Conservation (phyloP, 106 monocot species). For the Agapanthus africanus region DNA sequence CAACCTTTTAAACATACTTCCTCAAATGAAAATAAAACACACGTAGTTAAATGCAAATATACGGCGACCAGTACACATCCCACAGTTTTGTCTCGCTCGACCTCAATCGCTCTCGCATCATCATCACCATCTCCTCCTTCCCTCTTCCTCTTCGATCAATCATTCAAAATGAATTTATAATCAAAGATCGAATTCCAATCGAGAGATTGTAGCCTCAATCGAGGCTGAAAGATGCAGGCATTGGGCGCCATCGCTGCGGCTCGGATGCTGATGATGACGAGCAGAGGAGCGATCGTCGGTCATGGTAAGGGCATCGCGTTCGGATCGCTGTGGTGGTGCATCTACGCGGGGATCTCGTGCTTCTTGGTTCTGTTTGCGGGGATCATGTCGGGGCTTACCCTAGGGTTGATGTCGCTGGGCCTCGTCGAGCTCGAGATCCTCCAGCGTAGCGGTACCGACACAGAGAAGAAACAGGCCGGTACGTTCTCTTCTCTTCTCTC, state of each 20-base stretch:
- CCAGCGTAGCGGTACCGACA: conserved; percentile 71
- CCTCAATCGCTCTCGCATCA: too few relatives aligned
- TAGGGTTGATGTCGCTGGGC: conserved; percentile 93
- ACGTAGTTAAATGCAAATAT: too few relatives aligned
- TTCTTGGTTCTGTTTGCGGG: conserved; percentile 91
- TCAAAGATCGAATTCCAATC: too few relatives aligned
- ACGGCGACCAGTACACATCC: too few relatives aligned
- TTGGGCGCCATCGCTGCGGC: conserved; percentile 25
- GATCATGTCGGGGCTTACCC: conserved; percentile 95
- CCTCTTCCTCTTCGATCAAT: too few relatives aligned
- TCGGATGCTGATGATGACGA: conserved; percentile 19
- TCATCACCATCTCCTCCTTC: too few relatives aligned
- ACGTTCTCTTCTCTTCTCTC: neutral
- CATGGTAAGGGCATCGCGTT: conserved; percentile 47
- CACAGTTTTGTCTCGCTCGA: too few relatives aligned
- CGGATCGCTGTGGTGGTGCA: conserved; percentile 53
- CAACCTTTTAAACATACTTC: too few relatives aligned
- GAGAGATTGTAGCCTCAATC: too few relatives aligned
- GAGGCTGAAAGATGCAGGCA: conserved; percentile 41
- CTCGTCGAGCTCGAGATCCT: conserved; percentile 98
- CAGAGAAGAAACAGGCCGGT: conserved; percentile 89
- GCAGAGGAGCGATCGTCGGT: conserved; percentile 8
- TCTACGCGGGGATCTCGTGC: conserved; percentile 80
- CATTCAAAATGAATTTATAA: too few relatives aligned
- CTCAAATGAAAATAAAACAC: too few relatives aligned